Evolutionary conservation across 2,329 filamentous ascomycete genomes (phyloP).

Genomic region (Nakataea oryzae): DNA sequence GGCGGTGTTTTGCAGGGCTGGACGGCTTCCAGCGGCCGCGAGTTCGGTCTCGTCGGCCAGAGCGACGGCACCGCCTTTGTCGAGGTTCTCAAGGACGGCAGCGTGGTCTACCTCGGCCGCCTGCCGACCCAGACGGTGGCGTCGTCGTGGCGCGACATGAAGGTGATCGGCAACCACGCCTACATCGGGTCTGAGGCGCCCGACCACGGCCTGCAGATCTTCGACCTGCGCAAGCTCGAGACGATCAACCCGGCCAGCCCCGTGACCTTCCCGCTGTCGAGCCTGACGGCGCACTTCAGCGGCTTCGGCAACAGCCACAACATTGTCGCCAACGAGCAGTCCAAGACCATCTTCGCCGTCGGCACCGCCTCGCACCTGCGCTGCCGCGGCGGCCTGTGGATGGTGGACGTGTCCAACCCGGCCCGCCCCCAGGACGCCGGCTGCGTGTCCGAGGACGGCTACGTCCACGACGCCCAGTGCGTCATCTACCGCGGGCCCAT

Average conservation of each 20-base stretch:
- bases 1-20: constrained; percentile 25
- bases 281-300: background rate
- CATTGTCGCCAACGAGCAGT: constrained; percentile 10
- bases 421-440: constrained; percentile 38
- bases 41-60: constrained; percentile 43
- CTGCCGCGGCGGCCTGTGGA: constrained; percentile 43
- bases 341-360: constrained; percentile 29
- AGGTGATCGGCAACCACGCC: constrained; percentile 19
- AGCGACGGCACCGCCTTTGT: constrained; percentile 43
- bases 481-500: constrained; percentile 42
- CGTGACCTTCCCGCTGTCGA: constrained; percentile 9
- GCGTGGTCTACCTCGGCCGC: constrained; percentile 40
- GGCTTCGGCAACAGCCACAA: constrained; percentile 3
- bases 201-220: constrained; percentile 49
- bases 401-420: constrained; percentile 45
- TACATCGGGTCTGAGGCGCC: constrained; percentile 29
- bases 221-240: constrained; percentile 48
- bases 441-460: constrained; percentile 43
- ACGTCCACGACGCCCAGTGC: constrained; percentile 53
- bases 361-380: constrained; percentile 29
- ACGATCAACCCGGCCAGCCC: constrained; percentile 27
- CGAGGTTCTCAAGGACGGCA: constrained; percentile 37
- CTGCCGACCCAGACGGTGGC: constrained; percentile 28
- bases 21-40: constrained; percentile 40
- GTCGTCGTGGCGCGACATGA: constrained; percentile 39